Percentiles rank a stretch among this genome's conserved stretches.
Evolutionary conservation across 2,329 filamentous ascomycete genomes (phyloP).

Genomic region (Aspergillus quadricinctus): DNA sequence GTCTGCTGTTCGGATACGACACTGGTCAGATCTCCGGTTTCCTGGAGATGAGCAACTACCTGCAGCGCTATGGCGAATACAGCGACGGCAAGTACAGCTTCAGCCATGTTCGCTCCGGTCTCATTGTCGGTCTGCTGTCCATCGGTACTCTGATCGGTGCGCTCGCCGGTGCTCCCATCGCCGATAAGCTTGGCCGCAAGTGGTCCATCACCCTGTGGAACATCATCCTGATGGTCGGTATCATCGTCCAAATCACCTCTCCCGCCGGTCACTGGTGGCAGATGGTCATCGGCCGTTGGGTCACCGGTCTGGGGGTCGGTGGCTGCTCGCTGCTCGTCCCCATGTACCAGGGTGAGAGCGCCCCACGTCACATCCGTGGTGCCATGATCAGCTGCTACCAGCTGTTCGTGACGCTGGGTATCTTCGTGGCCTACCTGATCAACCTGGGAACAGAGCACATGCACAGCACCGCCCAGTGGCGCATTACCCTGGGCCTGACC

Average conservation of each 20-base stretch:
- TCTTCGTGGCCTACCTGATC: constrained; percentile 44
- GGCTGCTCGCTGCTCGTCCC: constrained; percentile 40
- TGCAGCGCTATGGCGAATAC: constrained; percentile 34
- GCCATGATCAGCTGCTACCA: constrained; percentile 43
- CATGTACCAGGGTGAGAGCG: constrained; percentile 45
- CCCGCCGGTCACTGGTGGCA: constrained; percentile 36
- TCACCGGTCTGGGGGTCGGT: constrained; percentile 43
- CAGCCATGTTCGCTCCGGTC: constrained; percentile 38
- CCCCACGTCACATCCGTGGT: constrained; percentile 43
- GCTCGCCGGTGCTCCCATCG: constrained; percentile 36
- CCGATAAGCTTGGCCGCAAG: constrained; percentile 41
- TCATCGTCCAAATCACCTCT: constrained; percentile 42
- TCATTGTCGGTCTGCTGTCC: constrained; percentile 41
- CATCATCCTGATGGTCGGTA: constrained; percentile 34
- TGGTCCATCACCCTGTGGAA: constrained; percentile 40
- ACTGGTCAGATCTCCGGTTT: constrained; percentile 44
- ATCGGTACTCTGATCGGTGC: constrained; percentile 44
- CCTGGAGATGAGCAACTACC: constrained; percentile 39
- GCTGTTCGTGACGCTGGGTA: constrained; percentile 45
- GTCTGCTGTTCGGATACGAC: constrained; percentile 41
- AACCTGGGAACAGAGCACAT: constrained; percentile 42
- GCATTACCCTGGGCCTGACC: constrained; percentile 52
- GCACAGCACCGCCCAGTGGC: constrained; percentile 41
- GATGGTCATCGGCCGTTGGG: constrained; percentile 39
- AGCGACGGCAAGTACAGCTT: constrained; percentile 32